phyloP scores from a whole-genome alignment of 805 yeast species.

The Ogataea minuta region DNA sequence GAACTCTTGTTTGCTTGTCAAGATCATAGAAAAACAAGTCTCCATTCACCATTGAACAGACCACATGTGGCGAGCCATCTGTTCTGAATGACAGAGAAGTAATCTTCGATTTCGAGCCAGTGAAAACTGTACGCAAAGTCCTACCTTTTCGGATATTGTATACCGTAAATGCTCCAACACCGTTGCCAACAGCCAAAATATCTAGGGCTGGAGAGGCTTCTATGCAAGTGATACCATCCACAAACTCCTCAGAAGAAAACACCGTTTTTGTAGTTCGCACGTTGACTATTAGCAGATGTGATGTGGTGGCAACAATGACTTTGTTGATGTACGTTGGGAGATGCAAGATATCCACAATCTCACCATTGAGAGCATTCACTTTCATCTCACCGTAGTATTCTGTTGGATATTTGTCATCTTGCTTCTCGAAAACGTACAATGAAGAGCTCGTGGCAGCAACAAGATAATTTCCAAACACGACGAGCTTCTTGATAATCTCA shows the following conservation, averaged over 20 bases:
- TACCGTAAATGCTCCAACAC: conserved; percentile 61
- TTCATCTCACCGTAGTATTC: conserved; percentile 65
- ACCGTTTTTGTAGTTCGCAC: conserved; percentile 73
- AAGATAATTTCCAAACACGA: conserved; percentile 76
- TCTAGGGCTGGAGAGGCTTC: conserved; percentile 88
- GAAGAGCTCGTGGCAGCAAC: conserved; percentile 49
- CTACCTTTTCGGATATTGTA: conserved; percentile 68
- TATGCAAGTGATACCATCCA: conserved; percentile 61
- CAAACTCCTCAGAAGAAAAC: conserved; percentile 47
- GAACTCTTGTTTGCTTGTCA: conserved; percentile 68
- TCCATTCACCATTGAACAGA: conserved; percentile 75
- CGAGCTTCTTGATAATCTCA: conserved; percentile 45
- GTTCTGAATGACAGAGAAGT: conserved; percentile 82
- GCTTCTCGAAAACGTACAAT: conserved; percentile 33
- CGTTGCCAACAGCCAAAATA: conserved; percentile 72
- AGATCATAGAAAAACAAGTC: conserved; percentile 85
- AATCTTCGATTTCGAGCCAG: conserved; percentile 41
- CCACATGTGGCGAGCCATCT: conserved; percentile 83
- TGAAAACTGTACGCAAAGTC: conserved; percentile 49
- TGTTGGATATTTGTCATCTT: conserved; percentile 47
- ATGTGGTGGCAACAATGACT: conserved; percentile 74
- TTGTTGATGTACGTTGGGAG: conserved; percentile 93
- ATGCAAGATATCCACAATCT: conserved; percentile 67
- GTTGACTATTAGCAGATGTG: conserved; percentile 62
- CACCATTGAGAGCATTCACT: conserved; percentile 64